Base-by-base conservation (phyloP, 176 grass and related monocot species). In the Cymbopogon citratus region DNA sequence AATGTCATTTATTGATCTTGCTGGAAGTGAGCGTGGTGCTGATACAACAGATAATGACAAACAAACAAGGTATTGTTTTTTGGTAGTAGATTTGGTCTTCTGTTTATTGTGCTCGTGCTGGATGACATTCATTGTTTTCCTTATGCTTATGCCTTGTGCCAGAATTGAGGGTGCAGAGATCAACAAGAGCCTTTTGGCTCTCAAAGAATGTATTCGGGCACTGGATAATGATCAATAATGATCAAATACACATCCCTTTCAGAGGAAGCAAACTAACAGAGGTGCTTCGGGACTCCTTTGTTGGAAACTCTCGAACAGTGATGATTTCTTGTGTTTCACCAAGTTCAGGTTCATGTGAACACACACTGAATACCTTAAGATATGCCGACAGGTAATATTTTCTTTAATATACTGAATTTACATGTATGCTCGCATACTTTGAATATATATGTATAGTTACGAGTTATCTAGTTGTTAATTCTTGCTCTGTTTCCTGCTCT, bases 81-180 rank as follows among this genome's bases (percentile, higher is more conserved):
- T 78, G 19, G 35, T 9, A 48, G 10, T 44, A 71, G 40, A 62
- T 69, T 9, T 29, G 29, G 35, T 43, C 29, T 88, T 36, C 34
- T 41, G 14, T 12, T 73, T 73, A 29, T 62, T 11, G 12, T 76
- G 33, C 16, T 59, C 5, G 12, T 69, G 34, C 28, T 59, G 26
- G 56, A 43, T 43, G 23, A 25, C 31, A 43, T 43, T 73, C 35
- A 66, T 46, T n/a, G n/a, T 23, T 66, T 54, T 28, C n/a, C n/a
- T 56, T 69, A 21, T 76, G 75, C 36, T 69, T 59, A 46, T 14
- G 27, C 29, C 31, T 79, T 71, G 19, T 66, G 57, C 39, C 75
- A 99, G 97, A 86, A 99, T 99, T 83, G 97, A 99, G 80, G 97
- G 97, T 74, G 97, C 97, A 90, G 91, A 79, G 92, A 99, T 99